These are phyloP conservation scores for Ceriops zippeliana DNA, from an alignment of 345 rosid genomes.

Conservation along the genomic window DNA sequence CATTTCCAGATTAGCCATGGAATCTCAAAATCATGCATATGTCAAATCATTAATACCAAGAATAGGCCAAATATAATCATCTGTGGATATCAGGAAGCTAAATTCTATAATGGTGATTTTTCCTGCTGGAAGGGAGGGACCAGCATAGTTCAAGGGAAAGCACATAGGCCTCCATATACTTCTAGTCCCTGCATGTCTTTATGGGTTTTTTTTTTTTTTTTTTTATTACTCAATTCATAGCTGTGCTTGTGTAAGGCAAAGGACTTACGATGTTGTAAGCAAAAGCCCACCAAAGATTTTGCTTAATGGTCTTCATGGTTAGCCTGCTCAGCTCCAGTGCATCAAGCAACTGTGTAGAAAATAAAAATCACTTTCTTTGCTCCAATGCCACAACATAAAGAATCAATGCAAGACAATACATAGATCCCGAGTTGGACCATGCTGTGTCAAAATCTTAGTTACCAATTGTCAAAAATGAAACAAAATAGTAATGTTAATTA, in stretches of 20 bases:
- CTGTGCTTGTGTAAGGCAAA: neutral
- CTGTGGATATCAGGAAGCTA: neutral
- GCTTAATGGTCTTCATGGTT: slow-evolving; percentile 96
- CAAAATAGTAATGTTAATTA: neutral
- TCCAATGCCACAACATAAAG: neutral
- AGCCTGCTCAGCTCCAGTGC: slow-evolving; percentile 88
- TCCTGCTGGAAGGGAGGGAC: too few species aligned
- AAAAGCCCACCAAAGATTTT: slow-evolving; percentile 99
- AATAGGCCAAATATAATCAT: neutral
- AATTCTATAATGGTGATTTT: neutral
- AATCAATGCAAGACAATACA: neutral
- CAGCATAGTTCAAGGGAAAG: too few species aligned
- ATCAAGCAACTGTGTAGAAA: slow-evolving; percentile 67
- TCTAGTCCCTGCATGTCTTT: neutral
- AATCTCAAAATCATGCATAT: too few species aligned
- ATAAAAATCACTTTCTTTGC: slow-evolving; percentile 10
- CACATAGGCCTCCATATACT: neutral
- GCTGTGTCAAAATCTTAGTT: neutral
- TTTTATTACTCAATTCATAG: neutral
- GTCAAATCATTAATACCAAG: too few species aligned
- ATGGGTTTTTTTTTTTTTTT: neutral
- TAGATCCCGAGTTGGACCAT: neutral
- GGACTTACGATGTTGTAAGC: slow-evolving; percentile 88
- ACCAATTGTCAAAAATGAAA: neutral
- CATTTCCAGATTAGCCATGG: too few species aligned